Base-by-base conservation (phyloP, 768 basidiomycete genomes). In the Podaxis carcinomalis region DNA sequence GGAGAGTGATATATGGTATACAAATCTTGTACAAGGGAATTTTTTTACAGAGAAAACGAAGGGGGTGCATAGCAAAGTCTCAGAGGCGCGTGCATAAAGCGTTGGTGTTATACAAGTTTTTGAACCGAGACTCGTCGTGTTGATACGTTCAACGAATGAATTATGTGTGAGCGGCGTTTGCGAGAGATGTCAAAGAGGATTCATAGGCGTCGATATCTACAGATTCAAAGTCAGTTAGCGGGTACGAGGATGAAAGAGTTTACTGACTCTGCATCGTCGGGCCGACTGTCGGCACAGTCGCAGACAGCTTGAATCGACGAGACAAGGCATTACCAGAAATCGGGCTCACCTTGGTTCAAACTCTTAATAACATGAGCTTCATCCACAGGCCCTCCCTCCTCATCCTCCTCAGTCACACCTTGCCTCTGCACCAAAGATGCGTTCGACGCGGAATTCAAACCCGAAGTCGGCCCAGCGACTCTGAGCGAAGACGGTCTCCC, bases 401-500 rank as follows among this genome's bases (percentile, higher is more conserved):
- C 51, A 51, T 56, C 62, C 49, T 67, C 60, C 28, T 46, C 53
- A 10, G 63, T 62, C 35, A 64, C 63, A 35, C 62, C 65, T 25
- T 69, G 69, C 42, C 67, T 65, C 10, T 64, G 58, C 40, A 49
- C 39, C 23, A 66, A 39, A 23, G 46, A 53, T 28, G 50, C 56
- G 36, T 52, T 62, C 13, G 62, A 62, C 16, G 67, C 51, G 10
- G 65, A 40, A 39, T 39, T 49, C 42, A 61, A 6, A 14, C 14
- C 37, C 37, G 55, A 44, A 32, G 57, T 62, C 14, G 49, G 19
- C 1, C 59, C 53, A 49, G 39, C 59, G 0, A 56, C 63, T 56
- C 74, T 74, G 32, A 70, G 69, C 21, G 59, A 61, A 5, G 77
- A 61, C 10, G 77, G 71, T 44, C 82, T 73, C 3, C 84, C 84